Evolutionary conservation across 83 land plant species (phyloP), one percentile per base, ranked within the genome.

Genomic region (Diphasiastrum complanatum): DNA sequence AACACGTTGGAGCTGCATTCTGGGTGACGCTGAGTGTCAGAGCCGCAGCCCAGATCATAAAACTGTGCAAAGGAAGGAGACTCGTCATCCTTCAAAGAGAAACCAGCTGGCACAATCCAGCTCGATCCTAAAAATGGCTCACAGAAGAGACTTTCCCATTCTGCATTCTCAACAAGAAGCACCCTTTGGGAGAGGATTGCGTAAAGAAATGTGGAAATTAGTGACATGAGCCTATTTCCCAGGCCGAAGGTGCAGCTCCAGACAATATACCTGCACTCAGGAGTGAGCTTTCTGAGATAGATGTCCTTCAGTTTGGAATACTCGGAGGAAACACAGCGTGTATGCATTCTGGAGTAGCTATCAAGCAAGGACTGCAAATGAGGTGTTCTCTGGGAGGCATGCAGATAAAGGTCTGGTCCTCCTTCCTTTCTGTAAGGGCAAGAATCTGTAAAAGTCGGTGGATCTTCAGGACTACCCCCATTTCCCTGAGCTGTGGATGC

Each of bases 141-240:
- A 27, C 69, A 66, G 34, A 66, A 57, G 23, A 66, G 69, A 28
- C 51, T 22, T 36, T 41, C 66, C 10, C 47, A 49, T 3, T 55
- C 66, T 24, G 51, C n/a, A 18, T 48, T 24, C 18, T 48, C 51
- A 24, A 66, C 37, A 16, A 66, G 66, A 33, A 66, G 67, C 24
- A 66, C 69, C 30, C 69, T 45, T 66, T 66, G 69, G 27, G 69
- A 56, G 18, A 66, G 50, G 10, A 66, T 34, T 0, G 66, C 69
- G 36, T 66, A 66, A 22, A 66, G 50, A 20, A 56, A 66, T 27
- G 69, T 57, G 51, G 69, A 66, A 29, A 66, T 45, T 30, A 66
- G 67, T 1, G 66, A 66, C 66, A 66, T 55, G 47, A 66, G 45
- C 69, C 38, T 35, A 66, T 66, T 66, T 11, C 69, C 69, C 2